A percentile compares a stretch with the other conserved stretches of the same genome.
Conservation (phyloP, 2,329 filamentous ascomycete genomes). For the Phialophora tarda region DNA sequence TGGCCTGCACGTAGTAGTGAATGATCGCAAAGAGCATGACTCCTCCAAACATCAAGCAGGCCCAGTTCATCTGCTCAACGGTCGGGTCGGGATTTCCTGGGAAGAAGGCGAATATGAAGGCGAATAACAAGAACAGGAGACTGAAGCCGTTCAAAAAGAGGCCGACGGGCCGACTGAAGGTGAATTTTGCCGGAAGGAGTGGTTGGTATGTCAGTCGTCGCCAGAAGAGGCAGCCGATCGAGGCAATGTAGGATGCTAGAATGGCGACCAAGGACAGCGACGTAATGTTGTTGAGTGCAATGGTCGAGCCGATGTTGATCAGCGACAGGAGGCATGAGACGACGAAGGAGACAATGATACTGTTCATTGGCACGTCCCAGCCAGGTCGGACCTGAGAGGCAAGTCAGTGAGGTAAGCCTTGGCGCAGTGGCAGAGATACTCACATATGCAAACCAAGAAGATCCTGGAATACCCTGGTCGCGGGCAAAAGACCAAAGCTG, state of each 20-base stretch:
- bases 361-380: constrained; percentile 39
- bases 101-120: constrained; percentile 43
- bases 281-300: constrained; percentile 52
- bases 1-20: constrained; percentile 41
- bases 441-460: constrained; percentile 39
- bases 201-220: constrained; percentile 45
- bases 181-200: constrained; percentile 47
- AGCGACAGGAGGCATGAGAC: constrained; percentile 52
- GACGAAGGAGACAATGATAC: constrained; percentile 52
- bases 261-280: constrained; percentile 48
- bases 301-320: constrained; percentile 44
- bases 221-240: constrained; percentile 46
- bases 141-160: constrained; percentile 48
- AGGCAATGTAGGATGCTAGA: constrained; percentile 49
- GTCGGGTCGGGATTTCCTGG: constrained; percentile 37
- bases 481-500: constrained; percentile 51
- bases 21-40: constrained; percentile 41
- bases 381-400: constrained; percentile 32
- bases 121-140: constrained; percentile 39
- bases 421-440: constrained; percentile 31
- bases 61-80: constrained; percentile 42
- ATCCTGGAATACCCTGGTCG: constrained; percentile 49
- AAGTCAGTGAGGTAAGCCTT: neutral
- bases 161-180: constrained; percentile 47
- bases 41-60: constrained; percentile 40